Base-by-base conservation (phyloP, 1,284 basidiomycete genomes). In the Tremellales sp. region DNA sequence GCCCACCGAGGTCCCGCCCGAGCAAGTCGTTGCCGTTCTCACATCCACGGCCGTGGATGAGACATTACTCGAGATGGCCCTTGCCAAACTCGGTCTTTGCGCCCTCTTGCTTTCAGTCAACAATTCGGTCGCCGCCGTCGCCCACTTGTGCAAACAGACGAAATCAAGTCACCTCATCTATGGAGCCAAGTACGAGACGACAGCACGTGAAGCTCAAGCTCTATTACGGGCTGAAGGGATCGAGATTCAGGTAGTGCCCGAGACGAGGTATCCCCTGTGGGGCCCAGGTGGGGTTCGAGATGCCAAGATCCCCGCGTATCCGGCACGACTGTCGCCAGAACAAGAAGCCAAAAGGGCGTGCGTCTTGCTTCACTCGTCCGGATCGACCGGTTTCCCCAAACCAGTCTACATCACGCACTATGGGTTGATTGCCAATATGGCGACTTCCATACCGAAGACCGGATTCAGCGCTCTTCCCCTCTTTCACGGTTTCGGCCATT, bases 331-430 rank as follows among this genome's bases (percentile, higher is more conserved):
- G n/a, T 75, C 65, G 0, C 79, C 79, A 1, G 72, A 79, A 15
- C 68, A 77, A 46, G 80, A 82, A 57, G 51, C 53, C 4, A 57
- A 68, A 15, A 64, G 80, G 19, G 75, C 78, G 2, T 72, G 78
- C 11, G 78, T 81, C 10, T 77, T 83, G 46, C 70, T 84, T n/a
- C 83, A 84, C 56, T 83, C 82, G 3, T 79, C 77, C 1, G 82
- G 83, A 31, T 82, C 81, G 12, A 81, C 80, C 5, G 74, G 80
- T 22, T 72, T 75, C 43, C 76, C 76, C 8, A 74, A 72, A 44
- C 68, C 69, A 8, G 69, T 70, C 19, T 68, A 62, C 53, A 60
- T 73, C 37, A 64, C 68, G 8, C 68, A 73, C 52, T 68, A 67
- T 41, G 71, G 69, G 11, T 45, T 72, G 35, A 58, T 73, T 22